Conservation (phyloP, 2,329 filamentous ascomycete genomes). For the Pseudogymnoascus sp. region DNA sequence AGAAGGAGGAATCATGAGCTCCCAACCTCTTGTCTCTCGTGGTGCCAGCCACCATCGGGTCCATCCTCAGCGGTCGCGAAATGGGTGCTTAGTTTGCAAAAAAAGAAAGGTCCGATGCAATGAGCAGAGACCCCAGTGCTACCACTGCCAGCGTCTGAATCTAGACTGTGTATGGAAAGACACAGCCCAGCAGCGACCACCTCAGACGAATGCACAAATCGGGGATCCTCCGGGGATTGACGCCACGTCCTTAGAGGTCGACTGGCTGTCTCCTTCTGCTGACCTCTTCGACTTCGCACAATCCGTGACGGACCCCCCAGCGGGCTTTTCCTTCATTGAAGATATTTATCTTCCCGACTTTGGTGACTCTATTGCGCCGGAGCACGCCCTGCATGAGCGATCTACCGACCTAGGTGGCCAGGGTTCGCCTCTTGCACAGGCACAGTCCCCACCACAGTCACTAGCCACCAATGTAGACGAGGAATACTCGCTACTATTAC, state of each 20-base stretch:
- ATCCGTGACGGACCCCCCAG: background rate
- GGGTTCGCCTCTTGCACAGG: background rate
- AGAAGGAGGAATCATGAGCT: conserved; percentile 1
- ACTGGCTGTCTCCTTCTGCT: conserved; percentile 4
- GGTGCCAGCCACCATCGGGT: background rate
- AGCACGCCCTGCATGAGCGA: background rate
- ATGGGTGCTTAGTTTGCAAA: background rate
- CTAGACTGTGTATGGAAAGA: conserved; percentile 6
- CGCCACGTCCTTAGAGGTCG: background rate
- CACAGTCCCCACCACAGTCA: background rate
- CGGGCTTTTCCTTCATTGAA: conserved; percentile 1
- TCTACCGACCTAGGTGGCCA: background rate
- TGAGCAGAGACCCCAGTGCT: conserved; percentile 5
- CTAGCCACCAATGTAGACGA: conserved; percentile 4
- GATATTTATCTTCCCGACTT: conserved; percentile 1
- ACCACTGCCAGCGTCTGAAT: background rate
- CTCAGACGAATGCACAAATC: background rate
- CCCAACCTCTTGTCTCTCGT: background rate
- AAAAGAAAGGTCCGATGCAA: conserved; percentile 3
- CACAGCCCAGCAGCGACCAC: background rate
- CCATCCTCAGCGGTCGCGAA: background rate
- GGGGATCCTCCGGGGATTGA: background rate
- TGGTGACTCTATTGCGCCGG: background rate
- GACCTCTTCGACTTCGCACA: conserved; percentile 1
- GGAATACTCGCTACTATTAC: conserved; percentile 7